Evolutionary conservation across 495 filamentous ascomycete species (phyloP).

Genomic region (Immersiella caudata): DNA sequence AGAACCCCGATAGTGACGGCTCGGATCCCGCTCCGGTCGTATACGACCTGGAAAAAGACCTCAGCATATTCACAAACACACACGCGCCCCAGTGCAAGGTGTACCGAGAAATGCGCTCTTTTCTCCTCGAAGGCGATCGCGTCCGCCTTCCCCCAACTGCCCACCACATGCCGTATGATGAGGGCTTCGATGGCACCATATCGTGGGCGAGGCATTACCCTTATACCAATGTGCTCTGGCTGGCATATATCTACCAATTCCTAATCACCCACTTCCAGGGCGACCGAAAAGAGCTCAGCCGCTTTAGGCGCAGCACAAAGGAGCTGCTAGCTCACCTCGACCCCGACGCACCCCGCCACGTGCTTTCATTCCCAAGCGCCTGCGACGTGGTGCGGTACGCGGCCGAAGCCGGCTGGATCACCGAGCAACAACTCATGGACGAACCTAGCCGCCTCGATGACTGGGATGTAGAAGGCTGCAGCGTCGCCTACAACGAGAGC

Average conservation of each 20-base stretch:
- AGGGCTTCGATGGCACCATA: slow-evolving; percentile 40
- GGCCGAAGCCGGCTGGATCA: slow-evolving; percentile 50
- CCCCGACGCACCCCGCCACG: slow-evolving; percentile 39
- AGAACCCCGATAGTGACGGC: slow-evolving; percentile 25
- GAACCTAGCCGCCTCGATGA: slow-evolving; percentile 34
- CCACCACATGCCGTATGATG: slow-evolving; percentile 43
- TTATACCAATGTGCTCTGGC: slow-evolving; percentile 60
- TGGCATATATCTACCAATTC: slow-evolving; percentile 52
- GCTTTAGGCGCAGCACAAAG: slow-evolving; percentile 42
- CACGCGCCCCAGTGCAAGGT: slow-evolving; percentile 51
- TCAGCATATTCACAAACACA: slow-evolving; percentile 53
- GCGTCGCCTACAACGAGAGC: slow-evolving; percentile 22
- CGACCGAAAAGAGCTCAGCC: slow-evolving; percentile 35
- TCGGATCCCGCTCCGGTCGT: slow-evolving; percentile 30
- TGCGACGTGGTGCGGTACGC: slow-evolving; percentile 48
- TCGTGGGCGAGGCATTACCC: slow-evolving; percentile 46
- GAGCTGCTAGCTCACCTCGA: slow-evolving; percentile 50
- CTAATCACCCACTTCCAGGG: slow-evolving; percentile 42
- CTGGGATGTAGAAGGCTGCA: slow-evolving; percentile 36
- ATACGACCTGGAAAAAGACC: slow-evolving; percentile 57
- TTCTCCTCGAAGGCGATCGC: slow-evolving; percentile 42
- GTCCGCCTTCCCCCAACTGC: slow-evolving; percentile 34
- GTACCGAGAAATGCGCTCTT: slow-evolving; percentile 57
- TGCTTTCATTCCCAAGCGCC: slow-evolving; percentile 46
- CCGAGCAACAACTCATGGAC: slow-evolving; percentile 47